Conservation (phyloP, 2,329 filamentous ascomycete genomes). For the Alternaria ethzedia region DNA sequence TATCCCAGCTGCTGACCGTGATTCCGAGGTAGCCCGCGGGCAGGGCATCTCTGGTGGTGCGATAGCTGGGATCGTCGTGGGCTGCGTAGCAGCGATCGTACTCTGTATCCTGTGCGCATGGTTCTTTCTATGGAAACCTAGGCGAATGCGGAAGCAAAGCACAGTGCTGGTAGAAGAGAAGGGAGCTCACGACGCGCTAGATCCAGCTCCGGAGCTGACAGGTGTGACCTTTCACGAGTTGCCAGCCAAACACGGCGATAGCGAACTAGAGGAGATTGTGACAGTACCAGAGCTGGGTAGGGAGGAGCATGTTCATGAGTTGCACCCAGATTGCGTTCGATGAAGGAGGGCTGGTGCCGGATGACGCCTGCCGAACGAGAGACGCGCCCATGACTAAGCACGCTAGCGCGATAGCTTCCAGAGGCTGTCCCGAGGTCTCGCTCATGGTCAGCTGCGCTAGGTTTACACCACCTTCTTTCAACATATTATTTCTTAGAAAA, state of each 20-base stretch:
- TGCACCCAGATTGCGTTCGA: neutral
- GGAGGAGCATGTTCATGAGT: neutral
- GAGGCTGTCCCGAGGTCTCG: neutral
- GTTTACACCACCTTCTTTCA: neutral
- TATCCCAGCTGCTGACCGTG: too few relatives aligned
- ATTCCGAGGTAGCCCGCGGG: accelerated
- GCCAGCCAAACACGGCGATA: neutral
- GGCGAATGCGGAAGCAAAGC: neutral
- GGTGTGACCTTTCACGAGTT: neutral
- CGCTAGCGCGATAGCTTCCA: neutral
- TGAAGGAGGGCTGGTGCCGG: neutral
- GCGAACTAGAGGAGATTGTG: neutral
- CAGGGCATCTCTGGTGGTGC: neutral
- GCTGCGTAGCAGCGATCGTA: neutral
- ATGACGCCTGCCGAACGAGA: neutral
- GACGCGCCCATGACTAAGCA: neutral
- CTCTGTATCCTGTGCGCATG: neutral
- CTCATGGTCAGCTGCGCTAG: neutral
- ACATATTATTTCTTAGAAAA: neutral
- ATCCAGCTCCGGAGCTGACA: neutral
- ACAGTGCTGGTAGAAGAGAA: neutral
- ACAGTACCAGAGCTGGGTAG: neutral
- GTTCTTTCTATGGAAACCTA: neutral
- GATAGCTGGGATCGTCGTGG: neutral
- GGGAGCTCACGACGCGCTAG: neutral